Evolutionary conservation across 257 asterid species (phyloP), one percentile per base, ranked within the genome.

Genomic region (Solanum chmielewskii): DNA sequence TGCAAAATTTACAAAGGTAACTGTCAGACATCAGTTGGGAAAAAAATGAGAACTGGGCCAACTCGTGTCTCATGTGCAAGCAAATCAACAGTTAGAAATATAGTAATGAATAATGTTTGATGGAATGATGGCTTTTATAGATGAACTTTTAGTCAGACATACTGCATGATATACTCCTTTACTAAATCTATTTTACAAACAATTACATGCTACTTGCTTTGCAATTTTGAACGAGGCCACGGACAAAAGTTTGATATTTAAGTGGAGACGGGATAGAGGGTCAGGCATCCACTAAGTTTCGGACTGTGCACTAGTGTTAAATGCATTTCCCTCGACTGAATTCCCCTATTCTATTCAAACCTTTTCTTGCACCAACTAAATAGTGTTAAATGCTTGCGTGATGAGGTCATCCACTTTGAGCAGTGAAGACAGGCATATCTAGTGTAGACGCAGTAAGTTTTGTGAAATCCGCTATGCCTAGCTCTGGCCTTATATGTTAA

Each of bases 1-100:
- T 97, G 93, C 60, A 35, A 90, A 83, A 52, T 35, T 44, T 85
- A 84, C 87, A 44, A 68, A 84, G 35, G 45, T 42, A 76, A 41
- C 7, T 39, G 11, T 52, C 62, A 52, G 62, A 52, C 1, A 7
- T 16, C 29, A 49, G 69, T 81, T 81, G 23, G 62, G 18, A 18
- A 18, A 33, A 80, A 81, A 81, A 81, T 2, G 6, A 49, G 45
- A 49, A 81, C 27, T 49, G 42, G 64, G 27, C 29, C 69, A 81
- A 76, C 56, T 81, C 2, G 12, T 11, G 69, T 47, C 45, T 49
- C 18, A 29, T 7, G 69, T 6, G 29, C 69, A 81, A 81, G 66
- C 69, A 49, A 49, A 47, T 10, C 10, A 18, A 81, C 85, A 47
- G 29, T 81, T 78, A 29, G 41, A 49, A 81, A 49, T 11, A 47